Conservation (phyloP, 2,329 filamentous ascomycete species). For the Lasiodiplodia sp. region DNA sequence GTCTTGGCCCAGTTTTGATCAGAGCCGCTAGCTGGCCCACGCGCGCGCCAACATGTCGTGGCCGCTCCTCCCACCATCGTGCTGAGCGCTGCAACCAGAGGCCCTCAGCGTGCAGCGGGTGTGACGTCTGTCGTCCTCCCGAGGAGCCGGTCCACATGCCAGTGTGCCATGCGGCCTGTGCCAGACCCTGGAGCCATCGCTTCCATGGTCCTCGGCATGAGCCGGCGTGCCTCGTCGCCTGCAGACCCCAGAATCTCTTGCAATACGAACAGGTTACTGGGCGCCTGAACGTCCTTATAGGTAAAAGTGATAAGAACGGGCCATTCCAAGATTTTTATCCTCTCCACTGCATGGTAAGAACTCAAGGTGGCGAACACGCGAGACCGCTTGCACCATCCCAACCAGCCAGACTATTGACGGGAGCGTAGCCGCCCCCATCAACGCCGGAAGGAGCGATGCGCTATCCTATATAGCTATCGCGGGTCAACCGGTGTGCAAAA, state of each 20-base stretch:
- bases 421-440: background rate
- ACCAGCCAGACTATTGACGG: background rate
- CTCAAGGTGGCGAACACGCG: background rate
- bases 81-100: background rate
- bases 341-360: background rate
- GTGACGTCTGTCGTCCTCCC: background rate
- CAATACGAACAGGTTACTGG: slow-evolving; percentile 1
- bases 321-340: background rate
- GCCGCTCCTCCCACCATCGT: background rate
- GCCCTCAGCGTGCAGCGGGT: background rate
- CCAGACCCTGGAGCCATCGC: background rate
- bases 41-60: background rate
- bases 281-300: slow-evolving; percentile 7
- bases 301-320: background rate
- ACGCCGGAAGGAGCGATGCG: too few species aligned
- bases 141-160: background rate
- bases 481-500: slow-evolving; percentile 5
- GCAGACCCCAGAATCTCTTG: background rate
- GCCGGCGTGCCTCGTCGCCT: slow-evolving; percentile 20
- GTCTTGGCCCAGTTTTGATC: slow-evolving; percentile 4
- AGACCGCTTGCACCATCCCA: background rate
- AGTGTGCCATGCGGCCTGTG: background rate
- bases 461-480: background rate
- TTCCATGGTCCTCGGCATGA: background rate
- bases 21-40: background rate